These are phyloP conservation scores for Penicillium griseofulvum DNA, from an alignment of 2,329 filamentous ascomycete species.

Conservation along the genomic window DNA sequence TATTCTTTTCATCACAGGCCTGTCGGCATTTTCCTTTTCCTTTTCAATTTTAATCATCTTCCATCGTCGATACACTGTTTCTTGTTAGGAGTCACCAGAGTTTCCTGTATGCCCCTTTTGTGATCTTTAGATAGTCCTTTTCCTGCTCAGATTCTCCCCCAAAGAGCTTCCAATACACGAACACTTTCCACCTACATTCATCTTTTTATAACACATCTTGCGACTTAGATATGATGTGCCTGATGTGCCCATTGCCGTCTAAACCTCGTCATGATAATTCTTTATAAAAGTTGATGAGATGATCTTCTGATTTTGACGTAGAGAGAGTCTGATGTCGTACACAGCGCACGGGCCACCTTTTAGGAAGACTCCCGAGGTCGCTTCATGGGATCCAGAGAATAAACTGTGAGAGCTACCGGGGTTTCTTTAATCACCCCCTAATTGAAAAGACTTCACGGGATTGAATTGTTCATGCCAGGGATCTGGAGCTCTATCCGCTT, in stretches of 20 bases:
- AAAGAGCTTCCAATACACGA: neutral
- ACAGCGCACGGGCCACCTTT: too few species aligned
- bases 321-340: too few species aligned
- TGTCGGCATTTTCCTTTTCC: neutral
- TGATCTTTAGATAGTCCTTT: too few species aligned
- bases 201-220: neutral
- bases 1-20: neutral
- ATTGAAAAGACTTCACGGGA: constrained; percentile 10
- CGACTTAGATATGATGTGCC: too few species aligned
- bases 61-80: neutral
- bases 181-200: neutral
- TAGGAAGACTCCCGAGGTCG: too few species aligned
- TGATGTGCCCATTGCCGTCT: too few species aligned
- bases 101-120: neutral
- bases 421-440: constrained; percentile 18
- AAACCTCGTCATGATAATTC: too few species aligned
- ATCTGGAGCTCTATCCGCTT: constrained; percentile 20
- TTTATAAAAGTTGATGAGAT: too few species aligned
- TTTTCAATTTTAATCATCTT: neutral
- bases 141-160: neutral
- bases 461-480: constrained; percentile 30
- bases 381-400: constrained; percentile 7
- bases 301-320: too few species aligned
- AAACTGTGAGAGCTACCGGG: constrained; percentile 16
- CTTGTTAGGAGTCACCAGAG: neutral